These are phyloP conservation scores for Pochonia chlamydosporia DNA, from an alignment of 2,329 filamentous ascomycete species.

Conservation along the genomic window DNA sequence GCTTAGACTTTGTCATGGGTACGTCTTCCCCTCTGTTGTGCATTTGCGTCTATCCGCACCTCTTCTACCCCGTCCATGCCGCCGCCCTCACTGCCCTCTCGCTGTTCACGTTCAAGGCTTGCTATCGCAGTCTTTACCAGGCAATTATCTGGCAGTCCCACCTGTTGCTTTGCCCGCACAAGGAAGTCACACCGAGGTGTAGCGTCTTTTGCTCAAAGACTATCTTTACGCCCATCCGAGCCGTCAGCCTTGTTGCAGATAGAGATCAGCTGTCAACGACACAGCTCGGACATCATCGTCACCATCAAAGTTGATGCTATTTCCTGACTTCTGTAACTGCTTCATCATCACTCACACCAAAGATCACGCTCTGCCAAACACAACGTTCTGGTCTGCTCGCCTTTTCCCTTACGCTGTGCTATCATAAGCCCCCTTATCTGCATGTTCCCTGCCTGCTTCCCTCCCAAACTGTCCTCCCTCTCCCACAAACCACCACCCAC, in stretches of 20 bases:
- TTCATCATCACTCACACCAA: background rate
- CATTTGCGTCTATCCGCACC: slow-evolving; percentile 6
- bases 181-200: background rate
- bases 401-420: slow-evolving; percentile 9
- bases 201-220: background rate
- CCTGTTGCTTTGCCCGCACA: background rate
- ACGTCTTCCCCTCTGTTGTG: slow-evolving; percentile 10
- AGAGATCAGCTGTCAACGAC: background rate
- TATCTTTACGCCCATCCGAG: background rate
- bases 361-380: background rate
- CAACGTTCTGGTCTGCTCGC: slow-evolving; percentile 1
- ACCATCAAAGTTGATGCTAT: slow-evolving; percentile 2
- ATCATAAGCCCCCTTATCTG: slow-evolving; percentile 9
- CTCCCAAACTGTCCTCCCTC: slow-evolving; percentile 9
- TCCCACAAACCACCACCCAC: slow-evolving; percentile 16
- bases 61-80: slow-evolving; percentile 3
- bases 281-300: background rate
- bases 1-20: slow-evolving; percentile 18
- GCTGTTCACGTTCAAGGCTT: background rate
- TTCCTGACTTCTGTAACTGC: background rate
- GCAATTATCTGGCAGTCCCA: background rate
- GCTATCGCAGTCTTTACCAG: background rate
- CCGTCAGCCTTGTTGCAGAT: background rate
- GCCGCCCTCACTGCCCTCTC: background rate
- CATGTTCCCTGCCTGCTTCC: slow-evolving; percentile 7